Base-by-base conservation (phyloP, 768 basidiomycete species). In the Collybia sordida region DNA sequence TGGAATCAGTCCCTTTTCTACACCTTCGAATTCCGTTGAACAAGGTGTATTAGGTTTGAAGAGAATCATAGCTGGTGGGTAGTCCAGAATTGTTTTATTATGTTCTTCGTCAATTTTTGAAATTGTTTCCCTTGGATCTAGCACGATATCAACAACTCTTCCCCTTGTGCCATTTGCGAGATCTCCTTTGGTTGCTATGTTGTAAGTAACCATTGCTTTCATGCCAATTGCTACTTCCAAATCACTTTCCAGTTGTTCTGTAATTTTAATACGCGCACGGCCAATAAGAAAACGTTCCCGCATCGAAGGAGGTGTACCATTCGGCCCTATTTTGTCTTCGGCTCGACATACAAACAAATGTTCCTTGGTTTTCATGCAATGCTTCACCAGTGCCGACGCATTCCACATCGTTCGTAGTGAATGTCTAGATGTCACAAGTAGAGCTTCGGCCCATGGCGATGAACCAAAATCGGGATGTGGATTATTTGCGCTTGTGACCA, bases 161-260 rank as follows among this genome's bases (percentile, higher is more conserved):
- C 74, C 74, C n/a, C 67, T 31, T 0, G 71, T 64, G 0, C 76
- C 72, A 39, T 77, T 78, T 0, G 72, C 68, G 1, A 76, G 43
- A 44, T 75, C 69, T 0, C 59, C 55, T 18, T 74, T 69, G 3
- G 72, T 72, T 3, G 64, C 60, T 0, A 74, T 51, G 38, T 75
- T 77, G 0, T 55, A 12, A 2, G 61, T 53, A 0, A 73, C 64
- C 71, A 78, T 73, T 0, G 63, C 70, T 38, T 64, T 54, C 68
- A 70, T 71, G 0, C 73, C 72, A 0, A 69, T 51, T 0, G 66
- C 66, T 0, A 74, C 21, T 37, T 68, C 59, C 1, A 71, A 50
- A 0, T 8, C n/a, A 7, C 59, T 52, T 2, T 40, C 19, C 15
- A 72, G 49, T 12, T 61, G 56, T 5, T 46, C 52, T 17, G 53